Evolutionary conservation across 495 filamentous ascomycete species (phyloP), one percentile per base, ranked within the genome.

Genomic region (Aspergillus mulundensis): DNA sequence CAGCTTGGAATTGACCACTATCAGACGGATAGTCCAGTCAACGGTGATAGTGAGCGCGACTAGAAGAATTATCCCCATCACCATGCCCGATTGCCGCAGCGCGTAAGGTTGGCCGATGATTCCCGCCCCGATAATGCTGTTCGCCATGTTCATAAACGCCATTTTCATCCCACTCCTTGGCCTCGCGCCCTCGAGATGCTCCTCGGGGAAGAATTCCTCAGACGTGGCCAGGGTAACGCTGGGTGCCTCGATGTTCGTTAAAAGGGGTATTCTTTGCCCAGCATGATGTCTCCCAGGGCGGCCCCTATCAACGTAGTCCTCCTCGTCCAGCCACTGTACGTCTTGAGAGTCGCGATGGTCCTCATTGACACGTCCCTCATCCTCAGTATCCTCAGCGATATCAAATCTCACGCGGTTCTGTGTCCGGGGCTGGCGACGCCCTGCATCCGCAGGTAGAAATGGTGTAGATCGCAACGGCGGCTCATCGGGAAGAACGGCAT

Each of bases 141-240:
- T 98, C 42, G 92, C 91, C 94, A 98, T 98, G 70, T 98, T 98
- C 90, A 96, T 96, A 60, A 98, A 97, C 6, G 84, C 81, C 72
- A 81, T 86, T 50, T 71, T 74, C 78, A 87, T 78, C 21, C 83
- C 81, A 63, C 81, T 88, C 60, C 84, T 82, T 21, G 87, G 85
- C 50, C 87, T 73, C 11, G 82, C 81, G 54, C 66, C 74, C 56
- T 85, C 83, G 36, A 87, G 65, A 41, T 80, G 74, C 10, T 86
- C 81, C 62, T 85, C 82, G 0, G 81, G 75, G 57, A 82, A 75
- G 63, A 82, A 81, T 44, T 81, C 78, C 7, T 84, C 81, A 5
- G 75, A 73, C 5, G 73, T 84, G 24, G 90, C 89, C n/a, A 94
- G 70, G 5, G 89, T 83, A n/a, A 95, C 84, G 50, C 87, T 89